Conservation (phyloP, 2,329 filamentous ascomycete species). For the Lachnum nothofagi region DNA sequence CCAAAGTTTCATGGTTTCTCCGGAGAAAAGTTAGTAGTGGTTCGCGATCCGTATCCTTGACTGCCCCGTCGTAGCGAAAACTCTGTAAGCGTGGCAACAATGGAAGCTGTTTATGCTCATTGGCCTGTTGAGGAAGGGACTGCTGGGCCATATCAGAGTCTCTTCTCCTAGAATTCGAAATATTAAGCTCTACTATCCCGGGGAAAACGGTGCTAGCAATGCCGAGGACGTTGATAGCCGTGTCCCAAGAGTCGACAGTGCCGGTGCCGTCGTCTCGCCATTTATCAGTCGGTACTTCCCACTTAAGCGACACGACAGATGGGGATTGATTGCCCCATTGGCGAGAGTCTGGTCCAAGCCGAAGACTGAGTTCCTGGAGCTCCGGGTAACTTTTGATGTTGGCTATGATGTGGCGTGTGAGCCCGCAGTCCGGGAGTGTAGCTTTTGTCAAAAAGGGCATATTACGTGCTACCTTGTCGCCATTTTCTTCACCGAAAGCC, state of each 20-base stretch:
- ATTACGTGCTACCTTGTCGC: conserved; percentile 2
- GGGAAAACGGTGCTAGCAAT: too few species aligned
- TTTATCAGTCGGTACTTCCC: conserved; percentile 1
- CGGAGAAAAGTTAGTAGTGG: conserved; percentile 1
- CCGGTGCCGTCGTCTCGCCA: too few species aligned
- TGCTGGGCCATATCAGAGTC: too few species aligned
- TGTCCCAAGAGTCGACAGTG: too few species aligned
- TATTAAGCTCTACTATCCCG: too few species aligned
- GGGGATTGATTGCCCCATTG: conserved; percentile 6
- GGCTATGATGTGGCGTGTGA: conserved; percentile 8
- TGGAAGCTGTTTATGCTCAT: too few species aligned
- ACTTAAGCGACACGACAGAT: conserved; percentile 4
- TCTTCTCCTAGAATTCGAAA: too few species aligned
- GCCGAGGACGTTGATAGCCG: too few species aligned
- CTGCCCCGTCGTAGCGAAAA: conserved; percentile 1
- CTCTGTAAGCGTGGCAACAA: not conserved
- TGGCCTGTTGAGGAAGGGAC: too few species aligned
- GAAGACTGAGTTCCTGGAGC: conserved; percentile 4
- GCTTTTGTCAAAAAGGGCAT: conserved; percentile 9
- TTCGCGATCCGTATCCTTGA: not conserved
- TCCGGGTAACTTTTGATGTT: conserved; percentile 7
- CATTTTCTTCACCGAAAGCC: conserved; percentile 4
- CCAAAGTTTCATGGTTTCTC: conserved; percentile 1
- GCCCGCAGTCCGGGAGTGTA: not conserved
- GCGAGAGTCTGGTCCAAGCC: conserved; percentile 4